Evolutionary conservation across 345 rosid genomes (phyloP), one percentile per base, ranked within the genome.

Genomic region (Citrus inodora): DNA sequence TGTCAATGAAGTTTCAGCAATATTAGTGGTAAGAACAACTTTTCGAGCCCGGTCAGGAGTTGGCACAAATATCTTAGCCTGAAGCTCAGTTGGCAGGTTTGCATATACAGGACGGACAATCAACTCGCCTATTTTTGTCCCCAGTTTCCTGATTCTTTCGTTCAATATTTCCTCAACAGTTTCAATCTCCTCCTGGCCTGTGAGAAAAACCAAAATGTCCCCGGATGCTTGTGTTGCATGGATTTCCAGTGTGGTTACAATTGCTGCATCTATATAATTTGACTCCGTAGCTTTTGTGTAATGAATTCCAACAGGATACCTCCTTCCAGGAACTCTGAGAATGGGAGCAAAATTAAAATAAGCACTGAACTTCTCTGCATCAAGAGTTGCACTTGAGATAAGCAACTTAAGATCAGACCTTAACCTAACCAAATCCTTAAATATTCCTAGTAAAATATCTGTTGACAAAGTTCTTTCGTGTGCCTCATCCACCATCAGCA

Each of bases 391-490:
- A 83, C 98, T 94, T 83, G 98, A 94, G 77, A 94, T 92, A 63
- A 94, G 94, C 83, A 94, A 82, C 88, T 94, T 94, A 75, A 94
- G 79, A 86, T 94, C 98, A 48, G 92, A 89, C 66, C 99, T 86
- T 79, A 89, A 95, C 77, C 94, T 92, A 2, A 94, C 80, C 77
- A 95, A 91, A 85, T 93, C 98, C 97, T 94, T 96, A 28, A 96
- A 93, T 81, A 96, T 82, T 77, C 99, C 98, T 63, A 92, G 94
- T 32, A 96, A 88, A 75, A 96, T 94, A 83, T 96, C 98, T 7
- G 99, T 96, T 32, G 99, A 96, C 79, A 96, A 82, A 35, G 99
- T 96, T 87, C 99, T 96, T 88, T 96, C 98, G 83, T 96, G 99
- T 5, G 99, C 98, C 89, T 96, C 98, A 75, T 96, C 99, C 83